A percentile compares a stretch with the other conserved stretches of the same genome.
Evolutionary conservation across 176 grass and related monocot genomes (phyloP).

Genomic region (Rhynchospora tenuis): DNA sequence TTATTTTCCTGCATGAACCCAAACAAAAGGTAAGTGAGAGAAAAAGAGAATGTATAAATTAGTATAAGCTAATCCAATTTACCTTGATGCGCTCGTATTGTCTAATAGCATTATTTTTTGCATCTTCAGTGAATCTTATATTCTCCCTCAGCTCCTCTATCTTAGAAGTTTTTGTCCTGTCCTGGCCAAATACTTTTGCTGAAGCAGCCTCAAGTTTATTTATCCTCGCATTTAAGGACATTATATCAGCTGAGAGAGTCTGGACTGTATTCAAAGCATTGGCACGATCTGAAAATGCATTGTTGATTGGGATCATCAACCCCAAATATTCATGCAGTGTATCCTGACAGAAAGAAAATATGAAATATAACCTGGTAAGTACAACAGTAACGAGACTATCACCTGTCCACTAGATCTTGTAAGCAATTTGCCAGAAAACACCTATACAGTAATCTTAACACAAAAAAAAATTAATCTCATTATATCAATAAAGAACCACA

Average conservation of each 20-base stretch:
- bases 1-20: conserved; percentile 65
- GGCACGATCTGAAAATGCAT: conserved; percentile 76
- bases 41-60: conserved; percentile 9
- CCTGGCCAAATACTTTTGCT: conserved; percentile 57
- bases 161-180: conserved; percentile 52
- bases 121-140: conserved; percentile 60
- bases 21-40: conserved; percentile 21
- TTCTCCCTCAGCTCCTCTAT: conserved; percentile 68
- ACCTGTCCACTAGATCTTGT: neutral
- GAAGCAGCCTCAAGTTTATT: conserved; percentile 71
- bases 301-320: conserved; percentile 60
- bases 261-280: conserved; percentile 66
- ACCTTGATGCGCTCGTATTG: conserved; percentile 86
- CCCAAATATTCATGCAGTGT: conserved; percentile 72
- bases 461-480: neutral
- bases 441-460: neutral
- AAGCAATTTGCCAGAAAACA: neutral
- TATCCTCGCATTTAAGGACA: conserved; percentile 36
- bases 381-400: neutral
- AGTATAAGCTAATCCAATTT: neutral
- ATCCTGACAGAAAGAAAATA: conserved; percentile 49
- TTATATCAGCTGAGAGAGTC: conserved; percentile 53
- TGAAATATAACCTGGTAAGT: conserved; percentile 17
- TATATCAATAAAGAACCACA: neutral
- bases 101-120: conserved; percentile 52